A percentile compares a stretch with the other conserved stretches of the same genome.
These are phyloP conservation scores for Suillus clintonianus DNA, from an alignment of 768 basidiomycete species.

Conservation along the genomic window DNA sequence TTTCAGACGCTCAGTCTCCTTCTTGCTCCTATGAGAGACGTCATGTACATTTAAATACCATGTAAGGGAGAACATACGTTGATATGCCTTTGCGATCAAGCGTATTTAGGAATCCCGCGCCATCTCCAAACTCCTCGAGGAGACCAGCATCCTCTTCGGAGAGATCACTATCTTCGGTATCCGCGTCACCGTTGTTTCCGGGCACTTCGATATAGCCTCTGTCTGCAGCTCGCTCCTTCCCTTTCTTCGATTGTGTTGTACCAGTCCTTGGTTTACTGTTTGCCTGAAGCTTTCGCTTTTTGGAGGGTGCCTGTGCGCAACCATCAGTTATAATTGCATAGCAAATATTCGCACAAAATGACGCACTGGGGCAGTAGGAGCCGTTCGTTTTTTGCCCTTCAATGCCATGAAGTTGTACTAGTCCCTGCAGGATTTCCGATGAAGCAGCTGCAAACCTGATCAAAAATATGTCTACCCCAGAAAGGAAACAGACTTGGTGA, in stretches of 20 bases:
- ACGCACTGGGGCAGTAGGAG: conserved; percentile 31
- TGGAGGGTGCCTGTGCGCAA: conserved; percentile 42
- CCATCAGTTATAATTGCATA: neutral
- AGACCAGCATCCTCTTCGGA: conserved; percentile 74
- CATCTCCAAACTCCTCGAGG: conserved; percentile 62
- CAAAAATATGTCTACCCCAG: neutral
- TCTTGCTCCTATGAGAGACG: conserved; percentile 67
- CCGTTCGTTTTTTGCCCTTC: conserved; percentile 35
- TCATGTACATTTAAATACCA: conserved; percentile 3
- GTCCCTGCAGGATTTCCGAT: neutral
- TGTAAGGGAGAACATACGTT: conserved; percentile 48
- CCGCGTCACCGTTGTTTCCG: conserved; percentile 1
- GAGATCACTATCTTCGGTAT: conserved; percentile 41
- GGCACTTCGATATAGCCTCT: conserved; percentile 67
- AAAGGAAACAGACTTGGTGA: neutral
- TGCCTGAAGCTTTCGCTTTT: conserved; percentile 60
- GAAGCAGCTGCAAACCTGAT: neutral
- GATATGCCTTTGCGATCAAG: conserved; percentile 82
- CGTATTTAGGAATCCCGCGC: conserved; percentile 64
- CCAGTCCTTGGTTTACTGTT: conserved; percentile 18
- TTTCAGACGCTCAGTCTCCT: conserved; percentile 74
- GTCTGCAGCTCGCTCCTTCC: conserved; percentile 63
- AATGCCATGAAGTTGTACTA: conserved; percentile 24
- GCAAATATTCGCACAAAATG: neutral
- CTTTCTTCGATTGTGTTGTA: conserved; percentile 40